Evolutionary conservation across 257 asterid species (phyloP), one percentile per base, ranked within the genome.

Genomic region (Solanum lignicaule): DNA sequence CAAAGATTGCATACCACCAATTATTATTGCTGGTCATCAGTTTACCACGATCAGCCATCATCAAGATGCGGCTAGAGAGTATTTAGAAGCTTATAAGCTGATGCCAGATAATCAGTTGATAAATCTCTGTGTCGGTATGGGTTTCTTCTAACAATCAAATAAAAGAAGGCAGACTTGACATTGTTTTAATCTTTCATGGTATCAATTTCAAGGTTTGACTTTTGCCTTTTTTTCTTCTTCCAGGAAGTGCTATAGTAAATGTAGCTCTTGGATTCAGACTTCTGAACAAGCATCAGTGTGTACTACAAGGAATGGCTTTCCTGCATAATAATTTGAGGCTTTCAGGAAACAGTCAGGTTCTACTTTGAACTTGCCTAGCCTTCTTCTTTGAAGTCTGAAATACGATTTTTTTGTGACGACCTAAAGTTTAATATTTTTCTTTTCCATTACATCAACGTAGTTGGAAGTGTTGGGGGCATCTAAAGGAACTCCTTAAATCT

Each of bases 51-150:
- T 93, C 58, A 91, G 95, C 92, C 98, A 95, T 92, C 96, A 94
- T 89, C 99, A 96, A 88, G 88, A 91, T 32, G 99, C 98, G 69
- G 96, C 97, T 86, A 91, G 97, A 79, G 98, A 96, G 78, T 96
- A 95, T 88, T 88, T 96, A 88, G 95, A 95, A 89, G 98, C 99
- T 83, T 89, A 92, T 88, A 96, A 92, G 88, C 89, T 92, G 90
- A 93, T 92, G 96, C 96, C 98, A 2, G 95, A 94, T 71, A 88
- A 81, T 93, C 95, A 96, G 89, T 91, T 95, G 91, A 91, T 96
- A 87, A 96, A 96, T 91, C 98, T 96, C 52, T 95, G 98, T 66
- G 97, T 78, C 8, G 98, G 99, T 93, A 91, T 78, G 91, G 18
- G 27, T 79, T 84, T 48, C 83, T 82, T 84, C 74, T 88, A 41